phyloP scores from a whole-genome alignment of 2,329 filamentous ascomycete genomes.

The Chaetothyriales sp. region DNA sequence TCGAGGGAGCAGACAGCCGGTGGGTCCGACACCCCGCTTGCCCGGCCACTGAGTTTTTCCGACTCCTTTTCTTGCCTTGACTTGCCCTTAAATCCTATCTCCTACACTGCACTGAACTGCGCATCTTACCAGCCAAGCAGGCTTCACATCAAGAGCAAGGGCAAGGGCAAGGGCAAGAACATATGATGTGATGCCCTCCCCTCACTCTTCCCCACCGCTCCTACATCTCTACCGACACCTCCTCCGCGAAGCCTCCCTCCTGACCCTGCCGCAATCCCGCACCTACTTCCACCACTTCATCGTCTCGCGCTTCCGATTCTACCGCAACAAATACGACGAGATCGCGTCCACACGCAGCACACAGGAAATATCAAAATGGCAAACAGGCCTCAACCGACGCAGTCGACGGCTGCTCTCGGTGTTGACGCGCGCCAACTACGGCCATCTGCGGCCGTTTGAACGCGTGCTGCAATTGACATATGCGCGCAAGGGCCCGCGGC shows the following conservation, averaged over 20 bases:
- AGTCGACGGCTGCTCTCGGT: constrained; percentile 28
- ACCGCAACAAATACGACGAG: constrained; percentile 14
- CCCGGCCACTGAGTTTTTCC: background rate
- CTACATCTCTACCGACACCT: constrained; percentile 39
- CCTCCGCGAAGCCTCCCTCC: constrained; percentile 44
- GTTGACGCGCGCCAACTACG: constrained; percentile 40
- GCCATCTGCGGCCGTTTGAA: constrained; percentile 35
- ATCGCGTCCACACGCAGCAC: background rate
- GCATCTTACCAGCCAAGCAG: background rate
- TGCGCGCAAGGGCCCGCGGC: constrained; percentile 39
- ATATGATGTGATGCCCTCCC: background rate
- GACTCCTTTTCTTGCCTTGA: background rate
- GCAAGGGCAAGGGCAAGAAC: too few relatives aligned
- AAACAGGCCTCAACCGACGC: constrained; percentile 7
- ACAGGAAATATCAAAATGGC: constrained; percentile 5
- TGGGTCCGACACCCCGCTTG: background rate
- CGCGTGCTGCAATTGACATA: constrained; percentile 41
- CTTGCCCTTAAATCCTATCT: background rate
- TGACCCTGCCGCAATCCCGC: constrained; percentile 42
- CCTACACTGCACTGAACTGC: too few relatives aligned
- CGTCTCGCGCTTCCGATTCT: constrained; percentile 33
- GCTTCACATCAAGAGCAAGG: background rate
- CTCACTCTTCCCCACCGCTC: constrained; percentile 4
- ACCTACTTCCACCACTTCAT: constrained; percentile 35
- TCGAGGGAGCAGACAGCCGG: background rate